Evolutionary conservation across 2,329 filamentous ascomycete species (phyloP).

Genomic region (Penicillium sp.): DNA sequence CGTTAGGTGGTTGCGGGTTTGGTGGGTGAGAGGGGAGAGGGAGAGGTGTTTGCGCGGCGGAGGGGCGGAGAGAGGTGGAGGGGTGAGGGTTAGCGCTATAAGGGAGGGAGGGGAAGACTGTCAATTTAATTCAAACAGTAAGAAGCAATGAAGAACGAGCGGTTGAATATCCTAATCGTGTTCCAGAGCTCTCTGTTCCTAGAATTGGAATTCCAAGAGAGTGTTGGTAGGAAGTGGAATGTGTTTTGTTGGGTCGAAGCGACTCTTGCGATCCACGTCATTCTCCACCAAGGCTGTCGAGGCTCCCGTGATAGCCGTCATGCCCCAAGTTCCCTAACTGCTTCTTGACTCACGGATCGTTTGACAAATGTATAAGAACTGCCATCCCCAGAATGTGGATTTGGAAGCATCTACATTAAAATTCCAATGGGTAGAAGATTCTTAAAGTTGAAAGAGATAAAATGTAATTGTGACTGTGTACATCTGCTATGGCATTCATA

Average conservation of each 20-base stretch:
- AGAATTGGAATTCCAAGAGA: not conserved
- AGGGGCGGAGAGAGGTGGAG: constrained; percentile 1
- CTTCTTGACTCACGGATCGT: too few species aligned
- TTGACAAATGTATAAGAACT: too few species aligned
- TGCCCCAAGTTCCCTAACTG: not conserved
- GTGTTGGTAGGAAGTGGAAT: not conserved
- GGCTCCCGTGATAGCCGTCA: not conserved
- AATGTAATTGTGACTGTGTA: not conserved
- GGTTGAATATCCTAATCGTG: not conserved
- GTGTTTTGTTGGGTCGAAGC: constrained; percentile 4
- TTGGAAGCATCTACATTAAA: too few species aligned
- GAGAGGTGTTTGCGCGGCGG: constrained; percentile 4
- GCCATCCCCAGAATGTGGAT: too few species aligned
- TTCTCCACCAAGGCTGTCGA: constrained; percentile 26
- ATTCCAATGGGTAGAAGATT: too few species aligned
- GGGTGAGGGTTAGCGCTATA: constrained; percentile 3
- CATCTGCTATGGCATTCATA: constrained; percentile 5
- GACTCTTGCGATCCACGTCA: constrained; percentile 32
- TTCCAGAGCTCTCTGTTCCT: not conserved
- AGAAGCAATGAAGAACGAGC: not conserved
- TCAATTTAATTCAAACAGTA: not conserved
- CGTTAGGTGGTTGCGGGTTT: not conserved
- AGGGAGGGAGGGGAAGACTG: not conserved
- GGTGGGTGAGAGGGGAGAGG: constrained; percentile 5
- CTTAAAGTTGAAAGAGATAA: not conserved